Conservation (phyloP, 345 rosid genomes). For the Euphorbia pulcherrima region DNA sequence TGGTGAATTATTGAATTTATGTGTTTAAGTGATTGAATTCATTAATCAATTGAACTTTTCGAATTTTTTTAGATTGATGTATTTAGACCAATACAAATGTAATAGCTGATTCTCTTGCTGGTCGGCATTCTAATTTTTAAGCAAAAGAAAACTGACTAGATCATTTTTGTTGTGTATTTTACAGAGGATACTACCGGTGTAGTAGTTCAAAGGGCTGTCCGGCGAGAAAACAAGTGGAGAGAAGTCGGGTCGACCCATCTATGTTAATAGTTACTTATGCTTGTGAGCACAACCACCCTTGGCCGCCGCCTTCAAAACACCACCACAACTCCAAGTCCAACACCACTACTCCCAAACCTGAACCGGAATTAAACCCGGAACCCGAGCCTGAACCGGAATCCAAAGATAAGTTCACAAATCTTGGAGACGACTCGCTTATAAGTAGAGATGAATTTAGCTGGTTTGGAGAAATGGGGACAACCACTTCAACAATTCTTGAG, state of each 20-base stretch:
- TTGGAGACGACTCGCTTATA: slow-evolving; percentile 41
- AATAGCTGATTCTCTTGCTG: too few relatives aligned
- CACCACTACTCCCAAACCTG: slow-evolving; percentile 12
- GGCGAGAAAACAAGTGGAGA: slow-evolving; percentile 94
- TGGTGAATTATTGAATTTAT: too few relatives aligned
- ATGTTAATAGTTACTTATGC: slow-evolving; percentile 85
- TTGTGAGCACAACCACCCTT: slow-evolving; percentile 88
- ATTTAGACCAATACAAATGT: too few relatives aligned
- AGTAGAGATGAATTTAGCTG: slow-evolving; percentile 65
- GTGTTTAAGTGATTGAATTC: too few relatives aligned
- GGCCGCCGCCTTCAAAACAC: slow-evolving; percentile 62
- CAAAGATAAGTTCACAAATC: slow-evolving; percentile 47
- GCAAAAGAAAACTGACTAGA: neutral
- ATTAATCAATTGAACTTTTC: too few relatives aligned
- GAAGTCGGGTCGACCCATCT: slow-evolving; percentile 76
- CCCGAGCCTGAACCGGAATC: slow-evolving; percentile 30
- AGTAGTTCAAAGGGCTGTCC: slow-evolving; percentile 98
- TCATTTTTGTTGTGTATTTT: neutral
- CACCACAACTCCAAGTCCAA: slow-evolving; percentile 22
- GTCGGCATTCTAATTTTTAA: too few relatives aligned
- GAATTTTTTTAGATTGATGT: too few relatives aligned
- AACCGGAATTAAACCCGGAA: slow-evolving; percentile 21
- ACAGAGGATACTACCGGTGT: slow-evolving; percentile 91
- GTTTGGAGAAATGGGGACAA: slow-evolving; percentile 75
- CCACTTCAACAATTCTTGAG: slow-evolving; percentile 65